phyloP scores from a whole-genome alignment of 2,329 filamentous ascomycete species.

The Amauroascus niger region DNA sequence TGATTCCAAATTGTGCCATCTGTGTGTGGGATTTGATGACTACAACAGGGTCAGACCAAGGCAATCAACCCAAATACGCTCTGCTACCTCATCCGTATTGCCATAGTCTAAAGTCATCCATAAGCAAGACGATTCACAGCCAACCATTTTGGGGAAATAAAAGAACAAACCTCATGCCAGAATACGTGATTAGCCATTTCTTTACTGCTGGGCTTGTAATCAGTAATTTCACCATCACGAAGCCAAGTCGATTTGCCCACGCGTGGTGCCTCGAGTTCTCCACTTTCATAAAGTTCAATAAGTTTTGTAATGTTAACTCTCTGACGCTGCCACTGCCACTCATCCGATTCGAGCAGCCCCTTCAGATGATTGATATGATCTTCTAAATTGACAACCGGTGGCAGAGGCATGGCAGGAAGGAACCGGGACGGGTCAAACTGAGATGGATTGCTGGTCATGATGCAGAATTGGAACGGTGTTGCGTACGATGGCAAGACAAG shows the following conservation, averaged over 20 bases:
- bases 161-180: background rate
- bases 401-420: background rate
- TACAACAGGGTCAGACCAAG: background rate
- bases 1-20: background rate
- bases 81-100: background rate
- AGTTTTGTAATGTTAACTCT: constrained; percentile 4
- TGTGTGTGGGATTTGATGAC: background rate
- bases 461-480: background rate
- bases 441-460: background rate
- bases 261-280: background rate
- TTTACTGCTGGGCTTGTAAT: constrained; percentile 11
- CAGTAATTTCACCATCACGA: constrained; percentile 23
- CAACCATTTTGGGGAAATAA: background rate
- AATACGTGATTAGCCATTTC: background rate
- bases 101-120: background rate
- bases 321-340: constrained; percentile 2
- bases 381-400: background rate
- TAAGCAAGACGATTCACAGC: background rate
- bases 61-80: background rate
- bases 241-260: background rate
- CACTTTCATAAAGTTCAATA: constrained; percentile 3
- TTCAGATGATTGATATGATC: background rate
- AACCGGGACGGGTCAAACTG: background rate
- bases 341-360: background rate
- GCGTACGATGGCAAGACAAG: background rate